Evolutionary conservation across 78 protist species (phyloP).

Genomic region (Dictyostelium capitatum): DNA sequence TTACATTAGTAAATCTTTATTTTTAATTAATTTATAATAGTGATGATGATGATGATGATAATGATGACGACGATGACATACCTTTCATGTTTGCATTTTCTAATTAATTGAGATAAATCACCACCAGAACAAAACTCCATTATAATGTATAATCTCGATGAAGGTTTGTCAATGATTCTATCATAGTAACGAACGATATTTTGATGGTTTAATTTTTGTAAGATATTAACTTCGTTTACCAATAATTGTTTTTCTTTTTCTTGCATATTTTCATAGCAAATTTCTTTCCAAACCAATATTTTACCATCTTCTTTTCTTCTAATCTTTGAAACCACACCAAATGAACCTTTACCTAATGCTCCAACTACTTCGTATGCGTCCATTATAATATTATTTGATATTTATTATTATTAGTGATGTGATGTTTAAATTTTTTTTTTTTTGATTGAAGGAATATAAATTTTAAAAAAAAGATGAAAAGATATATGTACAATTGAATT

Average conservation of each 20-base stretch:
- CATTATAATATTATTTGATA: background rate
- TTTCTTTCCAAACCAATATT: constrained; percentile 93
- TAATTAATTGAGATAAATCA: constrained; percentile 88
- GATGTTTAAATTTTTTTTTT: background rate
- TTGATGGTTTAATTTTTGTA: constrained; percentile 90
- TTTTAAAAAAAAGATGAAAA: too few species aligned
- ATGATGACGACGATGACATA: too few species aligned
- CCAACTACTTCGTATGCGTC: constrained; percentile 75
- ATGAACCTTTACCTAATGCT: constrained; percentile 88
- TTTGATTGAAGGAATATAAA: too few species aligned
- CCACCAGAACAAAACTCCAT: constrained; percentile 97
- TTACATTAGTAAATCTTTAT: background rate
- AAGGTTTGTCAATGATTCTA: constrained; percentile 85
- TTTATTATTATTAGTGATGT: background rate
- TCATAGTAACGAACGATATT: constrained; percentile 95
- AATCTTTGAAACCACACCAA: constrained; percentile 85
- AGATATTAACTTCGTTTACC: constrained; percentile 94
- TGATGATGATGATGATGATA: background rate
- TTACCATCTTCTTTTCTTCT: constrained; percentile 76
- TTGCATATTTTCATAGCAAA: constrained; percentile 90
- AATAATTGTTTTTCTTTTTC: constrained; percentile 92
- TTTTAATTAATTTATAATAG: too few species aligned
- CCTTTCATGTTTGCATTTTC: constrained; percentile 60
- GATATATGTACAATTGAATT: too few species aligned
- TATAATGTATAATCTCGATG: constrained; percentile 85